Percentiles rank a stretch among this genome's conserved stretches.
These are phyloP conservation scores for Protomyces inundatus DNA, from an alignment of 1,139 yeast genomes.

Conservation along the genomic window DNA sequence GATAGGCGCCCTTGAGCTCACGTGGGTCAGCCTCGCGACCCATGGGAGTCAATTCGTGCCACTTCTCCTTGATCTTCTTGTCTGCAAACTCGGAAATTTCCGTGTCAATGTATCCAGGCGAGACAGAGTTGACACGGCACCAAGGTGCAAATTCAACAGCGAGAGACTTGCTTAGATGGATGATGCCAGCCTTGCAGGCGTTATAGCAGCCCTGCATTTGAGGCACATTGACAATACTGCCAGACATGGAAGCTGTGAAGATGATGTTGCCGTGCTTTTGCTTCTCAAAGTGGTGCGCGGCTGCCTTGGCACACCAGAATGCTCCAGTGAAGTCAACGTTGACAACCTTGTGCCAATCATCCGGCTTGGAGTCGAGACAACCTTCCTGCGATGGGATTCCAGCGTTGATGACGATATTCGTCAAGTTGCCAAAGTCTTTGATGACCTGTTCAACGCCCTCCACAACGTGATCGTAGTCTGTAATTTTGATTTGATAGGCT, in stretches of 20 bases:
- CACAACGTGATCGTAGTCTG: constrained; percentile 50
- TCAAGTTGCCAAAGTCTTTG: constrained; percentile 70
- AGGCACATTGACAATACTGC: constrained; percentile 60
- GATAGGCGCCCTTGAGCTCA: constrained; percentile 81
- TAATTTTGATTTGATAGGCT: constrained; percentile 69
- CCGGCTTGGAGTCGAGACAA: constrained; percentile 55
- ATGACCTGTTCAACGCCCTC: constrained; percentile 54
- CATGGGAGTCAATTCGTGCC: constrained; percentile 71
- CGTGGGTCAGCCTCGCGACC: constrained; percentile 74
- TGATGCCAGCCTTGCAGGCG: constrained; percentile 59
- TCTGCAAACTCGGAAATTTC: constrained; percentile 51
- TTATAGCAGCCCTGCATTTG: constrained; percentile 59
- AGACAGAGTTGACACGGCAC: constrained; percentile 62
- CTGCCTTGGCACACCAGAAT: constrained; percentile 65
- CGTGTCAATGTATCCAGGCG: constrained; percentile 76
- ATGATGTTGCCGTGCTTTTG: constrained; percentile 48
- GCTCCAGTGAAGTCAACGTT: constrained; percentile 71
- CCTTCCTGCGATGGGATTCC: constrained; percentile 76
- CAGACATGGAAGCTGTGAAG: constrained; percentile 62
- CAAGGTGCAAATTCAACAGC: constrained; percentile 45
- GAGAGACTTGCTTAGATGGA: constrained; percentile 51
- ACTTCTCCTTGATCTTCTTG: constrained; percentile 48
- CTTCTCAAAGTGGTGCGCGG: constrained; percentile 67
- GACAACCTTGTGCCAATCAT: constrained; percentile 62
- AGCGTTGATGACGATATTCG: constrained; percentile 83